A percentile compares a stretch with the other conserved stretches of the same genome.
phyloP scores from a whole-genome alignment of 768 basidiomycete genomes.

The Amanita molliuscula region DNA sequence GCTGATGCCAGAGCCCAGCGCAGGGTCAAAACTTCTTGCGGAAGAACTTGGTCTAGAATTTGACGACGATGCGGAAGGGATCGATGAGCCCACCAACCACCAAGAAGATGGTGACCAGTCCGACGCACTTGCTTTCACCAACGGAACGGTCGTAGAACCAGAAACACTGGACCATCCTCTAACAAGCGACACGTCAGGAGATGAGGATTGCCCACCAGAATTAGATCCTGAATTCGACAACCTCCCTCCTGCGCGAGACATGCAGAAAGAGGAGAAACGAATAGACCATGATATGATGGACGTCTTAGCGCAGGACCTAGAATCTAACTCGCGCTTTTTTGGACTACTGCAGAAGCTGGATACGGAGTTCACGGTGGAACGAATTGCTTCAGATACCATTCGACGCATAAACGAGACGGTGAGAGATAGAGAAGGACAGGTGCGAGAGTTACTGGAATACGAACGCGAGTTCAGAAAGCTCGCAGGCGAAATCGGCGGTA shows the following conservation, averaged over 20 bases:
- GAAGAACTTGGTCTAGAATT: slow-evolving; percentile 89
- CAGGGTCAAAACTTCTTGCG: slow-evolving; percentile 66
- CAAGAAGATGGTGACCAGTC: slow-evolving; percentile 19
- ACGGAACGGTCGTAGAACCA: slow-evolving; percentile 22
- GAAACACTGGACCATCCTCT: slow-evolving; percentile 18
- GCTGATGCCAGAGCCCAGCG: slow-evolving; percentile 77
- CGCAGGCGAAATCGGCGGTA: slow-evolving; percentile 67
- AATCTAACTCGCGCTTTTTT: slow-evolving; percentile 71
- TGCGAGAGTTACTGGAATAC: slow-evolving; percentile 66
- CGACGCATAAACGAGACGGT: slow-evolving; percentile 66
- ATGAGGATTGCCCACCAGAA: slow-evolving; percentile 21
- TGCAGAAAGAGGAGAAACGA: slow-evolving; percentile 17
- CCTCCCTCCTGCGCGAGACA: slow-evolving; percentile 20
- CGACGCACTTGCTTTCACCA: slow-evolving; percentile 30
- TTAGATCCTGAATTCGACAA: slow-evolving; percentile 36
- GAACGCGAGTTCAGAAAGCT: slow-evolving; percentile 76
- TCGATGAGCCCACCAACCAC: slow-evolving; percentile 35
- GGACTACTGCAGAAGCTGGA: slow-evolving; percentile 63
- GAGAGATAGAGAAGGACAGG: slow-evolving; percentile 71
- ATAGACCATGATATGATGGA: slow-evolving; percentile 58
- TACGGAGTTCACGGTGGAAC: slow-evolving; percentile 47
- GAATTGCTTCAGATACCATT: slow-evolving; percentile 66
- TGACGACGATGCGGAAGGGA: slow-evolving; percentile 79
- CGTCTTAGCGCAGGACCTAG: slow-evolving; percentile 61
- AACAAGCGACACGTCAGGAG: slow-evolving; percentile 16